Evolutionary conservation across 352 stramenopile genomes (phyloP).

Genomic region (Pythium diclinum): DNA sequence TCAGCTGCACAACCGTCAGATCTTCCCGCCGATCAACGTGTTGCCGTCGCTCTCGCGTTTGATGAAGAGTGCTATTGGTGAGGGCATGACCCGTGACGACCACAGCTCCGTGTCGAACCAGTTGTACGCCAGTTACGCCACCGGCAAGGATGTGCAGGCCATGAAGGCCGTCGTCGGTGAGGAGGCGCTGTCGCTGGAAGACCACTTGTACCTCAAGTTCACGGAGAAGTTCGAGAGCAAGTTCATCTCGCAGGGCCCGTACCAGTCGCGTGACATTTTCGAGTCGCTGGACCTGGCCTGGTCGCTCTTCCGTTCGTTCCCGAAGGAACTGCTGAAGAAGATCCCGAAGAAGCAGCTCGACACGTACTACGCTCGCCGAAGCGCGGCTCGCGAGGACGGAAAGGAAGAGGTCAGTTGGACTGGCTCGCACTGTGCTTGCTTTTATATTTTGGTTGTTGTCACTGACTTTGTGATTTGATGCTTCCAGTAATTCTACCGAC

Average conservation of each 20-base stretch:
- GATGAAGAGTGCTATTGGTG: conserved; percentile 99
- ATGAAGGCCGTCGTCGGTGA: conserved; percentile 99
- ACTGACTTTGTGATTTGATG: not conserved
- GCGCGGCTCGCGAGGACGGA: conserved; percentile 80
- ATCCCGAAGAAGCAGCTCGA: conserved; percentile 99
- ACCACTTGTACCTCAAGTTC: conserved; percentile 99
- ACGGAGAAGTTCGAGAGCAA: conserved; percentile 99
- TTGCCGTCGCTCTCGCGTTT: conserved; percentile 97
- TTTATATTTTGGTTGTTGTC: not conserved
- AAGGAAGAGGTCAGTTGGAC: conserved; percentile 60
- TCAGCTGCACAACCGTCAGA: conserved; percentile 97
- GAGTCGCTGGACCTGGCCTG: conserved; percentile 98
- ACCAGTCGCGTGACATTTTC: conserved; percentile 98
- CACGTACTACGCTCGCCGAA: conserved; percentile 94
- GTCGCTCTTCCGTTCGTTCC: conserved; percentile 98
- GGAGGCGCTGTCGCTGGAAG: conserved; percentile 98
- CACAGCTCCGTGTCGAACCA: conserved; percentile 99
- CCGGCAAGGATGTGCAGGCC: conserved; percentile 97
- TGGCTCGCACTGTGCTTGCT: not conserved
- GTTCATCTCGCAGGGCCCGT: conserved; percentile 96
- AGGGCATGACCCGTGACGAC: conserved; percentile 99
- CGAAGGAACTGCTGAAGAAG: conserved; percentile 99
- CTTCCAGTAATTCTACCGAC: conserved; percentile 1
- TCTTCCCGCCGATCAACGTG: conserved; percentile 99
- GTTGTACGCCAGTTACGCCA: conserved; percentile 90